phyloP scores from a whole-genome alignment of 164 flowering plant genomes.

The Malania oleifera region DNA sequence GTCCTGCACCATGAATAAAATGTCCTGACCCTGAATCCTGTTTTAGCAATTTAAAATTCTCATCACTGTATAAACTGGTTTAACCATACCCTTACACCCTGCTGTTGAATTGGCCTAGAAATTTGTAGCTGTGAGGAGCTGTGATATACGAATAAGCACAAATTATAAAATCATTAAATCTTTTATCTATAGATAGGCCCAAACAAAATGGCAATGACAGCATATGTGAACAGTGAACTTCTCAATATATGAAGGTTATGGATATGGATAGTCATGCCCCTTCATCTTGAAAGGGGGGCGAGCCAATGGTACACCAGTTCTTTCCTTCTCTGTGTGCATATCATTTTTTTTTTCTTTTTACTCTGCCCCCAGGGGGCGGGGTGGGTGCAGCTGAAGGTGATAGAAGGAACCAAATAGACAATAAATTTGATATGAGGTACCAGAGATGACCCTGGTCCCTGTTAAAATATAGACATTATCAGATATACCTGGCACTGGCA shows the following conservation, averaged over 20 bases:
- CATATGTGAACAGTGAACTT: not conserved
- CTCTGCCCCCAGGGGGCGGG: too few species aligned
- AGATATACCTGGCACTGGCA: constrained; percentile 2
- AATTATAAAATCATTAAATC: not conserved
- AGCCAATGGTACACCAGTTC: too few species aligned
- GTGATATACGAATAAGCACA: not conserved
- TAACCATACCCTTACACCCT: constrained; percentile 3
- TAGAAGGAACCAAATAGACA: too few species aligned
- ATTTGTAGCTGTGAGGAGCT: constrained; percentile 10
- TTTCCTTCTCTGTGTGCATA: too few species aligned
- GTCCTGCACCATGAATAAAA: constrained; percentile 1
- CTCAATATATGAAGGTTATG: not conserved
- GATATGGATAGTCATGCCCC: too few species aligned
- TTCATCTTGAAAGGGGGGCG: too few species aligned
- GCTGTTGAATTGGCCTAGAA: constrained; percentile 2
- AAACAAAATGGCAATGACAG: not conserved
- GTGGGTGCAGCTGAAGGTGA: too few species aligned
- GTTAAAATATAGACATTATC: not conserved
- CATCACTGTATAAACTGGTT: not conserved
- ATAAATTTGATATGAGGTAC: too few species aligned
- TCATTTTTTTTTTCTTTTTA: too few species aligned
- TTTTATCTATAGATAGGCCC: too few species aligned
- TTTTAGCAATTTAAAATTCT: not conserved
- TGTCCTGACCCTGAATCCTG: not conserved
- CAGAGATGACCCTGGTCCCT: not conserved